Evolutionary conservation across 768 basidiomycete species (phyloP).

Genomic region (Porpolomopsis calyptriformis): DNA sequence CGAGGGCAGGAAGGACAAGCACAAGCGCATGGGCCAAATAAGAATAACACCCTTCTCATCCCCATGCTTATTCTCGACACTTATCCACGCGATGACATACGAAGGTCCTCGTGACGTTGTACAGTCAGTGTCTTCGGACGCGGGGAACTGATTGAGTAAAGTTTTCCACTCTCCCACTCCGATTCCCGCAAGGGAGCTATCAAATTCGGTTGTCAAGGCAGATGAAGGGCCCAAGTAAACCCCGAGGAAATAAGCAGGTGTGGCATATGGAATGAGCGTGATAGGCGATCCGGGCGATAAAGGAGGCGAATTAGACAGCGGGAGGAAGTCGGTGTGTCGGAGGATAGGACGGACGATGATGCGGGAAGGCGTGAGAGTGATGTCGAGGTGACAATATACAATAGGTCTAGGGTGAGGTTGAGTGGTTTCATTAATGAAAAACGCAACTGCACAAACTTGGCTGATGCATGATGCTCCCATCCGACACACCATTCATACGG

Average conservation of each 20-base stretch:
- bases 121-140: slow-evolving; percentile 6
- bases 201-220: slow-evolving; percentile 51
- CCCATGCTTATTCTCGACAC: slow-evolving; percentile 66
- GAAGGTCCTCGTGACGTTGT: slow-evolving; percentile 9
- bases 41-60: slow-evolving; percentile 71
- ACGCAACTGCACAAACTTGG: slow-evolving; percentile 27
- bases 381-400: slow-evolving; percentile 48
- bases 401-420: slow-evolving; percentile 35
- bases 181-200: slow-evolving; percentile 49
- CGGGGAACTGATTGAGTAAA: neutral
- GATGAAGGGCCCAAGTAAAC: slow-evolving; percentile 59
- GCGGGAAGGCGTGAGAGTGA: slow-evolving; percentile 29
- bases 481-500: slow-evolving; percentile 46
- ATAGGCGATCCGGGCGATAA: slow-evolving; percentile 55
- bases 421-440: neutral
- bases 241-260: slow-evolving; percentile 65
- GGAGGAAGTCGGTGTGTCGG: slow-evolving; percentile 45
- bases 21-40: slow-evolving; percentile 61
- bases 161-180: slow-evolving; percentile 46
- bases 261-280: slow-evolving; percentile 56
- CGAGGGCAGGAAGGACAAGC: slow-evolving; percentile 30
- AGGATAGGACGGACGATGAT: slow-evolving; percentile 61
- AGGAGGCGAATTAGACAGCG: slow-evolving; percentile 33
- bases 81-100: slow-evolving; percentile 64
- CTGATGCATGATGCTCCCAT: slow-evolving; percentile 47